Evolutionary conservation across 2,329 filamentous ascomycete genomes (phyloP).

Genomic region (Verticillium klebahnii): DNA sequence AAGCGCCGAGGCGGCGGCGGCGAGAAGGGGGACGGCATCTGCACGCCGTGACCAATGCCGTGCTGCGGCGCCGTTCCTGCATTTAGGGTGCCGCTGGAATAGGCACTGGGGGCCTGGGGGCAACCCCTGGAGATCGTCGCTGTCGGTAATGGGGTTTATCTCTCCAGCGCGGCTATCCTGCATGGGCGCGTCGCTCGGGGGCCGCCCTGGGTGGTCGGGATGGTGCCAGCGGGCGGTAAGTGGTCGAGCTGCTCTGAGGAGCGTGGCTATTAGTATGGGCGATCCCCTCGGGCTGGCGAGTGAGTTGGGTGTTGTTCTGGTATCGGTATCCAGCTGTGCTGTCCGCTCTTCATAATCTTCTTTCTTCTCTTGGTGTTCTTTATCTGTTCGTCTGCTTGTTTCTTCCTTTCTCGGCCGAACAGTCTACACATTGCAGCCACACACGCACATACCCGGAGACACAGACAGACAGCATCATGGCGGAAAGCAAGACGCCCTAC

Average conservation of each 20-base stretch:
- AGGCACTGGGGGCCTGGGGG: neutral
- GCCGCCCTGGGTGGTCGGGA: neutral
- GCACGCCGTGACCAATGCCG: neutral
- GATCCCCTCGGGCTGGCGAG: neutral
- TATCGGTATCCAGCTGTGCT: neutral
- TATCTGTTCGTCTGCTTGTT: conserved; percentile 3
- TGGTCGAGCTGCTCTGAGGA: neutral
- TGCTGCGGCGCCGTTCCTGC: neutral
- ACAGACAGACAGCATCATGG: conserved; percentile 17
- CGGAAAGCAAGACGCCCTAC: conserved; percentile 32
- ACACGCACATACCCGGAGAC: neutral
- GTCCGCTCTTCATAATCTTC: neutral
- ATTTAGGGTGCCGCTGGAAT: neutral
- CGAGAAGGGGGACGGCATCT: neutral
- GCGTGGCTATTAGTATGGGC: neutral
- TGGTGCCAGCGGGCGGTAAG: neutral
- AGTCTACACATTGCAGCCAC: neutral
- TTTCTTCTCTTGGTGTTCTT: neutral
- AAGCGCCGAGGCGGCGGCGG: neutral
- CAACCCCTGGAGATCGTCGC: neutral
- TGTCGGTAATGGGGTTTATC: neutral
- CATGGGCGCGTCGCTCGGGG: conserved; percentile 16
- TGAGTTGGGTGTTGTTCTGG: neutral
- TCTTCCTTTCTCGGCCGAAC: neutral
- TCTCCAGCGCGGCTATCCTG: conserved; percentile 17